Conservation (phyloP, 768 basidiomycete species). For the Hemileccinum impolitum region DNA sequence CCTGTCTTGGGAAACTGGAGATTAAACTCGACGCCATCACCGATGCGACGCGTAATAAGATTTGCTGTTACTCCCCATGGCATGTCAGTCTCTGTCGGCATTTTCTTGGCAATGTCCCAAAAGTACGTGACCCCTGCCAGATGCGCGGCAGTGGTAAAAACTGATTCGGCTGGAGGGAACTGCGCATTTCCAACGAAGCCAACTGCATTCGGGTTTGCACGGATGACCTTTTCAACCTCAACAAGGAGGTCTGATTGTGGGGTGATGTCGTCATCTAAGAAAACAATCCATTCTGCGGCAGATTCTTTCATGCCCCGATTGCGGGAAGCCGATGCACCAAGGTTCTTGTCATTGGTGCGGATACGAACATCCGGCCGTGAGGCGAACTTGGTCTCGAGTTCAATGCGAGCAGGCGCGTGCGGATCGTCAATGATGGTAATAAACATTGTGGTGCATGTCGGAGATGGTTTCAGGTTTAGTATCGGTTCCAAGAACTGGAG, state of each 20-base stretch:
- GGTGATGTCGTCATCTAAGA: constrained; percentile 58
- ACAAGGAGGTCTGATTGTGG: constrained; percentile 42
- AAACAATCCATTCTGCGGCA: constrained; percentile 54
- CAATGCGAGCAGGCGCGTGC: constrained; percentile 35
- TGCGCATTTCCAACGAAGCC: constrained; percentile 52
- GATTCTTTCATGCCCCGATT: constrained; percentile 55
- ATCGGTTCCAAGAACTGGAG: constrained; percentile 41
- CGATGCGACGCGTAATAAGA: constrained; percentile 45
- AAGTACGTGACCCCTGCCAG: constrained; percentile 57
- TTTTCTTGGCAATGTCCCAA: constrained; percentile 58
- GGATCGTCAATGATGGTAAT: constrained; percentile 59
- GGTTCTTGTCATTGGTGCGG: constrained; percentile 44
- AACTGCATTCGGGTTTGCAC: constrained; percentile 42
- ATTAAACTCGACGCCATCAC: constrained; percentile 46
- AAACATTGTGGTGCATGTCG: constrained; percentile 48
- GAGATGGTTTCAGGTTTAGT: constrained; percentile 41
- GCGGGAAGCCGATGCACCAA: constrained; percentile 52
- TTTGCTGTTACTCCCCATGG: constrained; percentile 67
- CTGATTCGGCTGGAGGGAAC: constrained; percentile 45
- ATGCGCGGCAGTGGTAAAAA: constrained; percentile 54
- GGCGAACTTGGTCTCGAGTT: constrained; percentile 39
- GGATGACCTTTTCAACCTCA: constrained; percentile 46
- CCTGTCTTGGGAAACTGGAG: constrained; percentile 57
- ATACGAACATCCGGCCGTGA: constrained; percentile 51
- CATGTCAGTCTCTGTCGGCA: constrained; percentile 37